Conservation (phyloP, 2,329 filamentous ascomycete genomes). For the Stagonosporopsis vannaccii region DNA sequence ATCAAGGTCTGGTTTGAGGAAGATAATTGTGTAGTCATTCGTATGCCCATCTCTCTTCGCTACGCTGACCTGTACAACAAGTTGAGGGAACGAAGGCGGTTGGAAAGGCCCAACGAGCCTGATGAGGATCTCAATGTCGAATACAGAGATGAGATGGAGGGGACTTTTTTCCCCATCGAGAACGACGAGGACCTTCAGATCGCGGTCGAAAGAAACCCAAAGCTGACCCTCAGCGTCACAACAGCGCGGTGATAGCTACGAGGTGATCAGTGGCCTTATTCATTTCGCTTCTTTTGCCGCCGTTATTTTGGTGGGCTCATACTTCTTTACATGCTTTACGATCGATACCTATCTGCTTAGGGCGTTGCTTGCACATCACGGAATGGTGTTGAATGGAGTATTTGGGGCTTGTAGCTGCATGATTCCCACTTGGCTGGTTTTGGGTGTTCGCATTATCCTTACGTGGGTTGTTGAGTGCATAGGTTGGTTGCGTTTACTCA, state of each 20-base stretch:
- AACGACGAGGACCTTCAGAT: slow-evolving; percentile 82
- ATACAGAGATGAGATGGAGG: slow-evolving; percentile 84
- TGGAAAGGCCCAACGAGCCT: slow-evolving; percentile 59
- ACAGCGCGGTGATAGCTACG: slow-evolving; percentile 26
- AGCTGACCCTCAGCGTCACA: slow-evolving; percentile 71
- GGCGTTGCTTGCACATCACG: slow-evolving; percentile 16
- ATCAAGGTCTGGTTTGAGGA: slow-evolving; percentile 91
- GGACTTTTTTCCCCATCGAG: slow-evolving; percentile 75
- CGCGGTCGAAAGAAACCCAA: slow-evolving; percentile 84
- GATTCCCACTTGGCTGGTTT: slow-evolving; percentile 18
- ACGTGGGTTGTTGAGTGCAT: slow-evolving; percentile 12
- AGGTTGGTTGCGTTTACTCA: slow-evolving; percentile 11
- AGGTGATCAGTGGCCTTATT: not conserved
- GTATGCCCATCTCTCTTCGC: slow-evolving; percentile 81
- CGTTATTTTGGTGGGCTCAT: not conserved
- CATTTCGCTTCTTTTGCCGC: slow-evolving; percentile 7
- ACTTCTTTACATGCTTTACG: slow-evolving; percentile 15
- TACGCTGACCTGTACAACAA: slow-evolving; percentile 83
- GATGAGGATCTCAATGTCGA: slow-evolving; percentile 78
- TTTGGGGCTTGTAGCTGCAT: slow-evolving; percentile 15
- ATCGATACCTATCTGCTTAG: slow-evolving; percentile 23
- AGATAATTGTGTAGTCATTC: slow-evolving; percentile 88
- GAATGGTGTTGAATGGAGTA: slow-evolving; percentile 14
- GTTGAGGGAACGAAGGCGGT: slow-evolving; percentile 82
- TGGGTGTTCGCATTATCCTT: slow-evolving; percentile 10